phyloP scores from a whole-genome alignment of 345 rosid genomes.

The Schrenkiella parvula region DNA sequence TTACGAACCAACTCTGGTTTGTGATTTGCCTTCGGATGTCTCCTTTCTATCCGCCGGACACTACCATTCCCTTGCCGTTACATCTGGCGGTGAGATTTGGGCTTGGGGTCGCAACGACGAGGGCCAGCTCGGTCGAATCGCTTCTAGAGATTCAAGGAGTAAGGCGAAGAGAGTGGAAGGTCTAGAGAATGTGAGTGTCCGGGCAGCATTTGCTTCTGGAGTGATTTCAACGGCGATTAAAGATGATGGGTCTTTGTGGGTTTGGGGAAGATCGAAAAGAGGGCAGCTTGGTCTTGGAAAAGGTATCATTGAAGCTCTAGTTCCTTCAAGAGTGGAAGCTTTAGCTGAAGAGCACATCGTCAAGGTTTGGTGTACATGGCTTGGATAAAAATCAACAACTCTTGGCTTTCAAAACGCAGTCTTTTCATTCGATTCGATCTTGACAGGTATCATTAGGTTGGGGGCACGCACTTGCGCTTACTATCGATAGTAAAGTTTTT shows the following conservation, averaged over 20 bases:
- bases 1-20: conserved; percentile 61
- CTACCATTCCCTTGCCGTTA: conserved; percentile 90
- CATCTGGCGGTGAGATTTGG: conserved; percentile 71
- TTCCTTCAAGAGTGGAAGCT: conserved; percentile 60
- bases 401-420: neutral
- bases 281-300: conserved; percentile 96
- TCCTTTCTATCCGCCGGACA: conserved; percentile 58
- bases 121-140: conserved; percentile 72
- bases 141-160: conserved; percentile 51
- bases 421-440: neutral
- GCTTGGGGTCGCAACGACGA: conserved; percentile 90
- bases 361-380: conserved; percentile 51
- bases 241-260: conserved; percentile 87
- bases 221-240: conserved; percentile 77
- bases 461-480: conserved; percentile 83
- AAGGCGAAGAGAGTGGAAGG: conserved; percentile 67
- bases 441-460: conserved; percentile 88
- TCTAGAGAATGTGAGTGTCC: conserved; percentile 49
- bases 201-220: conserved; percentile 74
- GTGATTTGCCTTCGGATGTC: conserved; percentile 56
- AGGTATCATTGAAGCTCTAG: conserved; percentile 44
- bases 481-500: conserved; percentile 66
- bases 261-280: conserved; percentile 92
- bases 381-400: neutral
- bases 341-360: conserved; percentile 58